These are phyloP conservation scores for Cladophialophora psammophila DNA, from an alignment of 2,329 filamentous ascomycete species.

Conservation along the genomic window DNA sequence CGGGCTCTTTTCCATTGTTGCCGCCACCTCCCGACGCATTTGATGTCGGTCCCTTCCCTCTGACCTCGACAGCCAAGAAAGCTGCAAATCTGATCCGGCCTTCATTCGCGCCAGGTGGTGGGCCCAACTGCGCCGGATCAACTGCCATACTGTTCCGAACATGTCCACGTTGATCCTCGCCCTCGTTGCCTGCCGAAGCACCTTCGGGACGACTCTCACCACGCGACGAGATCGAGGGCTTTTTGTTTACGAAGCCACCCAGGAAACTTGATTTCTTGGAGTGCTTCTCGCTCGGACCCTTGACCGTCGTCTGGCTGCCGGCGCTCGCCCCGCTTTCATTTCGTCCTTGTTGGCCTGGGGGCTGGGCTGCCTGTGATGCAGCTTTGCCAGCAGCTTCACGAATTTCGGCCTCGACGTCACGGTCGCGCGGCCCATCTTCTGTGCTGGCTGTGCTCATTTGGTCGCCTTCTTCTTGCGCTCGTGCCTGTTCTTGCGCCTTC, in stretches of 20 bases:
- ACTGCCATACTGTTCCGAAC: constrained; percentile 32
- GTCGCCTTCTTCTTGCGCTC: constrained; percentile 37
- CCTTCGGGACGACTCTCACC: constrained; percentile 40
- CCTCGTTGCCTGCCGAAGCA: constrained; percentile 27
- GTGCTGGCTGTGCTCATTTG: constrained; percentile 35
- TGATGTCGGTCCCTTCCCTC: constrained; percentile 60
- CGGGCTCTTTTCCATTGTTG: constrained; percentile 29
- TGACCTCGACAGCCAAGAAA: constrained; percentile 76
- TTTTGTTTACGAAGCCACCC: constrained; percentile 51
- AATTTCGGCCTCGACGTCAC: constrained; percentile 37
- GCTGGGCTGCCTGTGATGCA: constrained; percentile 27
- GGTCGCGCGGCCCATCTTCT: constrained; percentile 37
- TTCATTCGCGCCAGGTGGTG: constrained; percentile 38
- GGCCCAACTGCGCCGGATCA: constrained; percentile 26
- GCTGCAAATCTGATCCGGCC: constrained; percentile 75
- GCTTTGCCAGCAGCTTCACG: constrained; percentile 37
- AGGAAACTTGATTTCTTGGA: constrained; percentile 53
- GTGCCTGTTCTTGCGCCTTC: constrained; percentile 29
- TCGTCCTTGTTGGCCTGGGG: constrained; percentile 15
- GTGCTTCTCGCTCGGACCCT: constrained; percentile 40
- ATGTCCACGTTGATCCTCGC: constrained; percentile 31
- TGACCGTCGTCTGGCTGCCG: constrained; percentile 32
- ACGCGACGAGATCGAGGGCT: constrained; percentile 37
- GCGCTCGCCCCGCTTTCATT: constrained; percentile 37
- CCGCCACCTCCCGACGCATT: constrained; percentile 17